Base-by-base conservation (phyloP, 352 stramenopile species). In the Phytophthora litchii region DNA sequence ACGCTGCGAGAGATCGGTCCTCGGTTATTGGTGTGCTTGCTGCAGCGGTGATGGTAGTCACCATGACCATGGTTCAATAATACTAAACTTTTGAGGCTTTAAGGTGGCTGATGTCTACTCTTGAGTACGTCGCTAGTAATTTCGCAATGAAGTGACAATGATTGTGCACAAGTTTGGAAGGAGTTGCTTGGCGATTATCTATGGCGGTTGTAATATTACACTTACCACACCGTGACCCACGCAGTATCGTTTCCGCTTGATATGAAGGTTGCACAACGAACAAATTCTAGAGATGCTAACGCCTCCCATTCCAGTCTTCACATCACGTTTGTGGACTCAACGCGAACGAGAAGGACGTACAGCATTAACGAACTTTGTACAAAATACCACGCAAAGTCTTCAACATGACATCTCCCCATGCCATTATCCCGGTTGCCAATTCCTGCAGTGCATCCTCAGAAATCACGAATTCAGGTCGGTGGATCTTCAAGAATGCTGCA, bases 401-500 rank as follows among this genome's bases (percentile, higher is more conserved):
- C 14, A 64, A 29, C 51, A 59, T 59, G 9, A 59, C 40, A 37
- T 45, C 51, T 21, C 40, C 51, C 51, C 48, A 55, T 14, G 48
- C 43, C 44, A 58, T 59, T 11, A 73, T 68, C 1, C 56, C 56
- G 1, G 46, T 45, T 6, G 36, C 31, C 3, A 74, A 21, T 13
- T 62, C 52, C 20, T 64, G 29, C 1, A 57, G 11, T n/a, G 40
- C 29, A 14, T 44, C 32, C n/a, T 68, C 60, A 1, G 55, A n/a
- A 8, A 67, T 4, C 8, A 40, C 14, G 13, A 64, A 59, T 12
- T 68, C 38, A 20, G 66, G 47, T 25, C 27, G 20, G 12, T 76
- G 63, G 3, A 73, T 66, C 41, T 67, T 76, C 38, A 72, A 38
- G 37, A 64, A 76, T 10, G 64, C 54, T 6, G 62, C 42, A 12